Base-by-base conservation (phyloP, 164 flowering plant genomes). In the Kingdonia uniflora region DNA sequence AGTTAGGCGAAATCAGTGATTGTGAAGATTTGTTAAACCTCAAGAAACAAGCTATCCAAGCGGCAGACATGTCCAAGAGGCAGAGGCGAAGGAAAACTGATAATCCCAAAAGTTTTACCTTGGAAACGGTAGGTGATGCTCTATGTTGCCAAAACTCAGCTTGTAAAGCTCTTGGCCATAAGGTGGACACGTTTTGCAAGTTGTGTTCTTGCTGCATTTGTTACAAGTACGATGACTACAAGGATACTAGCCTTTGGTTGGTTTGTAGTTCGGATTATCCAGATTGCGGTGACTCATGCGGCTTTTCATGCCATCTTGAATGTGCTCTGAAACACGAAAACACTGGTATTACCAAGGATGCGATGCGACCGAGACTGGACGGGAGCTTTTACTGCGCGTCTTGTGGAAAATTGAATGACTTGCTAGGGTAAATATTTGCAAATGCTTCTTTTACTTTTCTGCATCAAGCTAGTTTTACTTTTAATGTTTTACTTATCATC, bases 161-260 rank as follows among this genome's bases (percentile, higher is more conserved):
- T 25, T 92, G 99, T 69, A 82, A 61, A 64, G 97, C 95, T 57
- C 61, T 52, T 48, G 3, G 86, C 61, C 65, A 55, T 25, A 56
- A 33, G 50, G 82, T 71, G 44, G 95, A 80, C 60, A 14, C 63
- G 17, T 89, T 88, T 62, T 92, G 99, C 77, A 89, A 72, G 74
- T 74, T 95, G 64, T 92, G 99, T 65, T 86, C 99, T 5, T 92
- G 99, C 57, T 88, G 95, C 72, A 77, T 88, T 50, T 92, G 99
- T 57, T 58, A 60, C 61, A 58, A 70, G 49, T 92, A 76, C 66
- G 99, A 92, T 68, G 95, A 89, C 54, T 86, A 89, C 67, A 92
- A 92, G 71, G 99, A 92, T 71, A 97, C 99, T 2, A 92, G 99
- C 65, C 68, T 92, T 39, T 92, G 99, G 99, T 69, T 92, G 59